These are phyloP conservation scores for Colletotrichum trifolii DNA, from an alignment of 2,329 filamentous ascomycete genomes.

Conservation along the genomic window DNA sequence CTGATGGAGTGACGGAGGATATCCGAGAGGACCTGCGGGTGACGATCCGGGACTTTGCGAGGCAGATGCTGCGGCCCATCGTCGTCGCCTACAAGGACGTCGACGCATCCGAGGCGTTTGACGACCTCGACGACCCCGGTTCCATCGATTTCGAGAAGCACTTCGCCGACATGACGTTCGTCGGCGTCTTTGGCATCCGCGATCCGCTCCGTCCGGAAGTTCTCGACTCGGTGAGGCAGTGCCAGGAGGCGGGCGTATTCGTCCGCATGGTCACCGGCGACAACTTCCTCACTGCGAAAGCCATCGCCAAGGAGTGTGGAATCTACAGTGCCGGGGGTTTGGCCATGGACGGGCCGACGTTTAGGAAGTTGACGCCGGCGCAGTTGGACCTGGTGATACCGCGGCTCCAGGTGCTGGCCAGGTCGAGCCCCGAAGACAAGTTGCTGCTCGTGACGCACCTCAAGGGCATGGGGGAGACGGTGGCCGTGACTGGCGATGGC, in stretches of 20 bases:
- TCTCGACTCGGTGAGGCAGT: conserved; percentile 51
- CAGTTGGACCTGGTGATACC: conserved; percentile 70
- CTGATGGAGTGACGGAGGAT: conserved; percentile 44
- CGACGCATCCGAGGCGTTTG: conserved; percentile 47
- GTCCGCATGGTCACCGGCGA: conserved; percentile 62
- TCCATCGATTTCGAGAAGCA: conserved; percentile 34
- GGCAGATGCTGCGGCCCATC: conserved; percentile 74
- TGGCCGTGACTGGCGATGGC: conserved; percentile 70
- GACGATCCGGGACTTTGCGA: conserved; percentile 65
- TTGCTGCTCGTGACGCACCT: conserved; percentile 70
- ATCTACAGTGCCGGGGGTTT: conserved; percentile 70
- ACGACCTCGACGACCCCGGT: conserved; percentile 27
- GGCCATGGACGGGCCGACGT: conserved; percentile 76
- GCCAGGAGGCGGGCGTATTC: conserved; percentile 56
- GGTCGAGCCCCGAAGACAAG: conserved; percentile 76
- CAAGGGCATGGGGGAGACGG: conserved; percentile 70
- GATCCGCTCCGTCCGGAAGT: conserved; percentile 59
- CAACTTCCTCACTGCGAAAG: conserved; percentile 74
- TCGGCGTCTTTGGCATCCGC: conserved; percentile 64
- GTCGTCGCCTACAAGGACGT: conserved; percentile 75
- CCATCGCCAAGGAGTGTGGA: conserved; percentile 79
- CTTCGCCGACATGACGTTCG: conserved; percentile 55
- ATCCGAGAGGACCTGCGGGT: conserved; percentile 46
- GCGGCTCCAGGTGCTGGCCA: conserved; percentile 70
- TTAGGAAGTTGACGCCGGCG: conserved; percentile 68